Evolutionary conservation across 202 grass and related monocot genomes (phyloP), one percentile per base, ranked within the genome.

Genomic region (Schoenoplectus tabernaemontani): DNA sequence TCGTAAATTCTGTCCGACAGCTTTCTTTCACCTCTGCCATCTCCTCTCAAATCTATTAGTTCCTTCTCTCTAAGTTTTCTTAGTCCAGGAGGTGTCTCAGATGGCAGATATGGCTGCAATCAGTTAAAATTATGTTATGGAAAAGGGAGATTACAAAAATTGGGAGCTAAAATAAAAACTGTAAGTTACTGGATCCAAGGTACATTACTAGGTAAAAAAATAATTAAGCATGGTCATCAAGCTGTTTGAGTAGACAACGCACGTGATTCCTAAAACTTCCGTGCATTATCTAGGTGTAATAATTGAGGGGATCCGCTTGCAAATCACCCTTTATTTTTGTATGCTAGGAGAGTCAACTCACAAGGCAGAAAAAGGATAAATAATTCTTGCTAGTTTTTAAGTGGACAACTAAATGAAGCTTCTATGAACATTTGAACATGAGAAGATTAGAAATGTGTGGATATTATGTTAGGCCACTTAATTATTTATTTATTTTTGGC

Each of bases 21-120:
- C 80, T 91, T 95, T 34, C 96, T 77, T 62, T 88, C 81, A 41
- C 96, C 92, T 51, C 82, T 92, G 37, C 92, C 88, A 60, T 99
- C 90, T 65, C 96, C 96, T 77, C 85, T 87, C 30, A 96, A 82
- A 56, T 96, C 88, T 57, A 69, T 89, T 17, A 99, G 76, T 75
- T 93, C 96, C 82, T 96, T 89, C 57, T 96, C 87, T 53, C 96
- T 96, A 30, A 93, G 73, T 62, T 86, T 86, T 87, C 69, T 88
- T 26, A 96, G 86, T 46, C 90, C 96, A 0, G 86, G 82, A 48
- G 96, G 96, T 41, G 96, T 99, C 84, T 99, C 81, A 42, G 85
- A 88, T 67, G 92, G 92, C 85, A 99, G 86, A 77, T 96, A 99
- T 15, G 96, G 96, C 96, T 99, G 85, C 92, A 97, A 38, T 42